phyloP scores from a whole-genome alignment of 495 filamentous ascomycete species.

The Hyaloscypha variabilis region DNA sequence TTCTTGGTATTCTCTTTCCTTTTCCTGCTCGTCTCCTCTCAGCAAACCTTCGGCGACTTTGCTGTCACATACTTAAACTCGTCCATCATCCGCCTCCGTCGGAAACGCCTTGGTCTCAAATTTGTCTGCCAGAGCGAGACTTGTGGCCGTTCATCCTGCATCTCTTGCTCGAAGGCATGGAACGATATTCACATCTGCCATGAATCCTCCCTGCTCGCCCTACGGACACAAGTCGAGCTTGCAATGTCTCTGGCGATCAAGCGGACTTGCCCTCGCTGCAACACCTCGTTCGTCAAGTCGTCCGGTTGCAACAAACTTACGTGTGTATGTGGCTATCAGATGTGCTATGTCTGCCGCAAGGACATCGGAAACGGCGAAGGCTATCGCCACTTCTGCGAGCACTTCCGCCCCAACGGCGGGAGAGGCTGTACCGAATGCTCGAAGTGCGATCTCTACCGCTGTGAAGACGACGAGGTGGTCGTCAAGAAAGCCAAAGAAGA shows the following conservation, averaged over 20 bases:
- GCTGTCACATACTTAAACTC: conserved; percentile 46
- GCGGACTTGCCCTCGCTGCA: conserved; percentile 89
- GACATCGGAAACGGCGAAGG: conserved; percentile 63
- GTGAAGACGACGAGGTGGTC: conserved; percentile 81
- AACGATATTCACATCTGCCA: conserved; percentile 76
- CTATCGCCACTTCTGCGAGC: conserved; percentile 92
- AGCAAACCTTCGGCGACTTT: conserved; percentile 36
- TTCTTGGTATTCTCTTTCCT: conserved; percentile 44
- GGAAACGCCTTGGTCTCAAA: conserved; percentile 64
- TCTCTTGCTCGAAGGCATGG: conserved; percentile 69
- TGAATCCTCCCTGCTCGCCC: conserved; percentile 79
- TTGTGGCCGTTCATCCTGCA: conserved; percentile 73
- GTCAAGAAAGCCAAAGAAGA: conserved; percentile 73
- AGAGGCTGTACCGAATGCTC: conserved; percentile 75
- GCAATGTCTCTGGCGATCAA: conserved; percentile 94
- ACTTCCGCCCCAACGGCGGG: conserved; percentile 81
- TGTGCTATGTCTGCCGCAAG: conserved; percentile 90
- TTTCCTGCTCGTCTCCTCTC: conserved; percentile 41
- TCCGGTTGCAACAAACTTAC: conserved; percentile 95
- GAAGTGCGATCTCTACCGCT: conserved; percentile 87
- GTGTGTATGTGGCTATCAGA: conserved; percentile 96
- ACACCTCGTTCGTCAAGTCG: conserved; percentile 86
- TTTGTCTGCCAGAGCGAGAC: conserved; percentile 71
- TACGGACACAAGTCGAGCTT: conserved; percentile 85
- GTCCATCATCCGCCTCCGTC: conserved; percentile 64